Percentiles rank a stretch among this genome's conserved stretches.
phyloP scores from a whole-genome alignment of 139 green algal genomes.

The Nannochloris sp. region DNA sequence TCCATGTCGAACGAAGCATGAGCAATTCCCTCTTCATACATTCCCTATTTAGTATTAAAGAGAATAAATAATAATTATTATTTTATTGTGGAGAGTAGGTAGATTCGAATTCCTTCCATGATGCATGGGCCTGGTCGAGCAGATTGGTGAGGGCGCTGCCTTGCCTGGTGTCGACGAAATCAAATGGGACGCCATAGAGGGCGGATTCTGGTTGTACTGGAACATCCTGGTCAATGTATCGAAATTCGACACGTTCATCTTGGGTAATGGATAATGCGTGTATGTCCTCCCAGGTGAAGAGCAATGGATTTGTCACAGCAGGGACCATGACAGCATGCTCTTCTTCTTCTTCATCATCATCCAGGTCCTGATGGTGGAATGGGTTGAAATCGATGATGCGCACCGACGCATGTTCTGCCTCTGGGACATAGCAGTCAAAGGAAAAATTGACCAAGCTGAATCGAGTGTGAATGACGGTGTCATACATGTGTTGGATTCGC shows the following conservation, averaged over 20 bases:
- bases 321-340: slow-evolving; percentile 15
- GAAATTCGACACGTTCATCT: slow-evolving; percentile 15
- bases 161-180: slow-evolving; percentile 36
- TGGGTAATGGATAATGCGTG: not conserved
- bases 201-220: slow-evolving; percentile 21
- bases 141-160: slow-evolving; percentile 19
- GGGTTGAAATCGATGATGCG: slow-evolving; percentile 89
- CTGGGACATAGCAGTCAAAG: slow-evolving; percentile 79
- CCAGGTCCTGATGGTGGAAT: not conserved
- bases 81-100: too few species aligned
- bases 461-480: slow-evolving; percentile 21
- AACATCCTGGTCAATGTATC: slow-evolving; percentile 26
- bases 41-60: too few species aligned
- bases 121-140: not conserved
- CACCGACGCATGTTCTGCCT: slow-evolving; percentile 22
- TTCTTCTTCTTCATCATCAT: too few species aligned
- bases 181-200: slow-evolving; percentile 42
- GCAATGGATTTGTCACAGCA: slow-evolving; percentile 67
- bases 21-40: too few species aligned
- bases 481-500: slow-evolving; percentile 34
- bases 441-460: slow-evolving; percentile 34
- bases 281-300: slow-evolving; percentile 79
- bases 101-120: not conserved
- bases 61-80: too few species aligned
- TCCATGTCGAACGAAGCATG: too few species aligned